These are phyloP conservation scores for Russula virescens DNA, from an alignment of 768 basidiomycete genomes.

Conservation along the genomic window DNA sequence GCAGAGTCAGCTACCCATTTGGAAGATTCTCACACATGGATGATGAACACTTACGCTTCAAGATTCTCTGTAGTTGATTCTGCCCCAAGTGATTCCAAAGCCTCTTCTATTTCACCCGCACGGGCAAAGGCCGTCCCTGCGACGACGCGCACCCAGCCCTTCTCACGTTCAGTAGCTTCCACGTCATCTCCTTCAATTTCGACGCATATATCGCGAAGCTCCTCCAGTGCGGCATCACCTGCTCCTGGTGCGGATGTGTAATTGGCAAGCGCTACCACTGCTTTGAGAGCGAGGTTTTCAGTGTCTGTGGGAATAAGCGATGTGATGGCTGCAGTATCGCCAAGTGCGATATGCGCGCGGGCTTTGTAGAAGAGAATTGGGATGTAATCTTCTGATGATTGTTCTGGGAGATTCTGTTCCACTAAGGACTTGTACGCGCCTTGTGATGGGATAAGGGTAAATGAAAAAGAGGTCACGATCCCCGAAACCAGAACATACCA, in stretches of 20 bases:
- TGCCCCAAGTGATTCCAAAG: constrained; percentile 76
- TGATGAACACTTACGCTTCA: constrained; percentile 65
- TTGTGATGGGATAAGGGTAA: constrained; percentile 24
- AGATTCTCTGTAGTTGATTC: constrained; percentile 66
- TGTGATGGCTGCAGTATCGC: constrained; percentile 50
- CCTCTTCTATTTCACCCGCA: constrained; percentile 87
- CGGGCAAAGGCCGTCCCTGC: constrained; percentile 84
- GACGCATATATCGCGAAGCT: constrained; percentile 77
- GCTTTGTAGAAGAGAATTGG: constrained; percentile 70
- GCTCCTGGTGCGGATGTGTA: constrained; percentile 42
- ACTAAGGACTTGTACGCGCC: constrained; percentile 67
- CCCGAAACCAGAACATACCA: constrained; percentile 36
- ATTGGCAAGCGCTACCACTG: constrained; percentile 67
- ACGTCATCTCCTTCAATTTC: constrained; percentile 80
- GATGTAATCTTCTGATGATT: constrained; percentile 56
- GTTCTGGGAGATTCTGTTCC: constrained; percentile 49
- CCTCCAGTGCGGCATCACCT: constrained; percentile 59
- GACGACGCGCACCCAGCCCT: constrained; percentile 66
- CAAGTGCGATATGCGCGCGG: constrained; percentile 68
- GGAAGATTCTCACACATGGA: constrained; percentile 14
- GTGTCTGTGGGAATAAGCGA: constrained; percentile 50
- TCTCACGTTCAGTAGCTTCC: constrained; percentile 62
- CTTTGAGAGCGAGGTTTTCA: constrained; percentile 64
- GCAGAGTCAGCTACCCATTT: constrained; percentile 2
- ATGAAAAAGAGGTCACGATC: neutral